Percentiles rank a stretch among this genome's conserved stretches.
phyloP scores from a whole-genome alignment of 2,329 filamentous ascomycete species.

The Bipolaris sorokiniana region DNA sequence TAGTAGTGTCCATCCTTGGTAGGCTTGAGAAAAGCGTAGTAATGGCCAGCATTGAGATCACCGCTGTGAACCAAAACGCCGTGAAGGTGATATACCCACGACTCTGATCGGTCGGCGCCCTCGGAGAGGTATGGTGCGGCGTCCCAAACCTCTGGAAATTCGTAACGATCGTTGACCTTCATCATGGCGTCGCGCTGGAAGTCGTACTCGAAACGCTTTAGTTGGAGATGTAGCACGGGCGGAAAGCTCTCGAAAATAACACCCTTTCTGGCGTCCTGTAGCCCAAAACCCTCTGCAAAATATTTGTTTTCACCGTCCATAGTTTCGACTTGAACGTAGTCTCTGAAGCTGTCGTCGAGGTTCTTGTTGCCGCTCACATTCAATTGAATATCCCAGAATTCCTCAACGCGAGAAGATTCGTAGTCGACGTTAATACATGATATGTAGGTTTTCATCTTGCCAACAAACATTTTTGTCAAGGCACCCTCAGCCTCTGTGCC shows the following conservation, averaged over 20 bases:
- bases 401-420: conserved; percentile 92
- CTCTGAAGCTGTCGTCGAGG: conserved; percentile 90
- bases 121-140: conserved; percentile 86
- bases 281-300: conserved; percentile 85
- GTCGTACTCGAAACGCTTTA: conserved; percentile 98
- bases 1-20: conserved; percentile 93
- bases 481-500: conserved; percentile 90
- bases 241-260: conserved; percentile 97
- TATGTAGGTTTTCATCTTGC: conserved; percentile 98
- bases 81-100: conserved; percentile 91
- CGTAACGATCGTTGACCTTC: conserved; percentile 95
- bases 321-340: conserved; percentile 96
- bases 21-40: conserved; percentile 94
- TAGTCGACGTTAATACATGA: conserved; percentile 98
- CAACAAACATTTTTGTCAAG: conserved; percentile 88
- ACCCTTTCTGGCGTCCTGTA: conserved; percentile 96
- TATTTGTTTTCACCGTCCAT: conserved; percentile 99
- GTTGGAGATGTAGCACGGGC: conserved; percentile 88
- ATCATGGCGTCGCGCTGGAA: conserved; percentile 96
- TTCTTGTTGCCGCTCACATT: conserved; percentile 95
- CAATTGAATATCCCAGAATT: conserved; percentile 98
- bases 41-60: conserved; percentile 95
- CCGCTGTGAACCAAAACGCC: conserved; percentile 96
- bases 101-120: conserved; percentile 83
- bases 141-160: conserved; percentile 84